phyloP scores from a whole-genome alignment of 305 asterid genomes.

The Solanum aculeatissimum region DNA sequence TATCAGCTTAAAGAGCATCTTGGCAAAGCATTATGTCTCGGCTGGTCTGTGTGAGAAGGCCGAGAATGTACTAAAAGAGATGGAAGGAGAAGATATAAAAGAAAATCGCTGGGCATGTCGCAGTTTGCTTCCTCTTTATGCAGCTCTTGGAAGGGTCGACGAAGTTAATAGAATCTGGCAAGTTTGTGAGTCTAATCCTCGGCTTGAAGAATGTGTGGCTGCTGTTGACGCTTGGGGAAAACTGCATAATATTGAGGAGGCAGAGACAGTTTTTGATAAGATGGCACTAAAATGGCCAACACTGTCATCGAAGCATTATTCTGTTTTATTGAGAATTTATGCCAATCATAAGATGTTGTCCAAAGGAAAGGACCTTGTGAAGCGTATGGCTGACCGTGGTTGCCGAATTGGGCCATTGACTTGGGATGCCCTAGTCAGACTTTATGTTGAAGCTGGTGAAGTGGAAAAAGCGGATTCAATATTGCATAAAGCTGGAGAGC shows the following conservation, averaged over 20 bases:
- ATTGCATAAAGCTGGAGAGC: slow-evolving; percentile 35
- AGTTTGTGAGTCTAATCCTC: slow-evolving; percentile 42
- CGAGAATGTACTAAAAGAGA: slow-evolving; percentile 43
- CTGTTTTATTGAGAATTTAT: slow-evolving; percentile 39
- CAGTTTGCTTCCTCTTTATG: slow-evolving; percentile 55
- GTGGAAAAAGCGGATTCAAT: slow-evolving; percentile 52
- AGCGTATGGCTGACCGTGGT: slow-evolving; percentile 49
- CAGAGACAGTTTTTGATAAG: slow-evolving; percentile 56
- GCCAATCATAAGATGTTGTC: slow-evolving; percentile 44
- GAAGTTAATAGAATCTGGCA: slow-evolving; percentile 72
- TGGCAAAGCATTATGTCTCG: slow-evolving; percentile 42
- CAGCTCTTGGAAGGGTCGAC: slow-evolving; percentile 50
- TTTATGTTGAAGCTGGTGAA: slow-evolving; percentile 63
- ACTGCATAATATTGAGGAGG: slow-evolving; percentile 49
- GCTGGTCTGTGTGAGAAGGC: slow-evolving; percentile 61
- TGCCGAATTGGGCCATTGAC: slow-evolving; percentile 36
- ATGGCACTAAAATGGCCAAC: slow-evolving; percentile 11
- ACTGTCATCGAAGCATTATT: slow-evolving; percentile 31
- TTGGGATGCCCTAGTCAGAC: slow-evolving; percentile 73
- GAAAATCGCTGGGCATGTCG: slow-evolving; percentile 36
- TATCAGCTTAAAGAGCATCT: slow-evolving; percentile 14
- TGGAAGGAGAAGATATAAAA: slow-evolving; percentile 42
- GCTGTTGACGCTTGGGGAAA: slow-evolving; percentile 78
- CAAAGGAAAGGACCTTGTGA: slow-evolving; percentile 75
- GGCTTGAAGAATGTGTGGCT: slow-evolving; percentile 31